Percentiles rank a stretch among this genome's conserved stretches.
Conservation (phyloP, 306 rosid species). For the Cicer bijugum region DNA sequence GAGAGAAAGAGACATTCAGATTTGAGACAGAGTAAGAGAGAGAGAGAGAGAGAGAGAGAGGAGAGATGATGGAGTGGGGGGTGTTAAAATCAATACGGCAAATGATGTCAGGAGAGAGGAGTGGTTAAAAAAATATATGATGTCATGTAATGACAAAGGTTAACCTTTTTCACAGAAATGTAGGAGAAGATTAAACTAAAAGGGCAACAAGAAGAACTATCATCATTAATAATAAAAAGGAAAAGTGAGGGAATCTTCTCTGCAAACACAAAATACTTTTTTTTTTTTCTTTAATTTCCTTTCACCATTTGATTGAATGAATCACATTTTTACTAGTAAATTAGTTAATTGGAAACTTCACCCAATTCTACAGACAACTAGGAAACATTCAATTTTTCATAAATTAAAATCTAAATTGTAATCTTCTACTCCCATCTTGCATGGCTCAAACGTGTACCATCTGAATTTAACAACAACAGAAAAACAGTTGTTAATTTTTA, state of each 20-base stretch:
- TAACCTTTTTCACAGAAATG: conserved; percentile 95
- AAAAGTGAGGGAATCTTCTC: conserved; percentile 85
- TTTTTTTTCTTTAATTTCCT: conserved; percentile 33
- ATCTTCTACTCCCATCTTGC: conserved; percentile 50
- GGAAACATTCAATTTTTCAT: conserved; percentile 41
- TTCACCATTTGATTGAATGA: conserved; percentile 53
- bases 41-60: not conserved
- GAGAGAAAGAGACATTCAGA: conserved; percentile 53
- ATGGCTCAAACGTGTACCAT: conserved; percentile 63
- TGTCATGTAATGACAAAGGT: conserved; percentile 80
- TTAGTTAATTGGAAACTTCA: conserved; percentile 44
- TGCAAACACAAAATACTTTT: conserved; percentile 53
- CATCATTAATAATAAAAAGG: conserved; percentile 79
- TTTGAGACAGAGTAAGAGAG: conserved; percentile 7
- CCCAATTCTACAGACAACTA: conserved; percentile 55
- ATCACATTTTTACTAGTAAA: conserved; percentile 37
- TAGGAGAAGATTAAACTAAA: conserved; percentile 76
- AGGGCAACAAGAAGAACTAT: conserved; percentile 71
- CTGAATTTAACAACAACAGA: conserved; percentile 34
- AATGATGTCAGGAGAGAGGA: conserved; percentile 55
- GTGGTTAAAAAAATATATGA: conserved; percentile 66
- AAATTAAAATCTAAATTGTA: not conserved
- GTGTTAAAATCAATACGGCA: conserved; percentile 35
- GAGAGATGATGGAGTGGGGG: not conserved
- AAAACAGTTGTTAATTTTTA: not conserved